Evolutionary conservation across 2,329 filamentous ascomycete genomes (phyloP), one percentile per base, ranked within the genome.

Genomic region (Penicillium sp.): DNA sequence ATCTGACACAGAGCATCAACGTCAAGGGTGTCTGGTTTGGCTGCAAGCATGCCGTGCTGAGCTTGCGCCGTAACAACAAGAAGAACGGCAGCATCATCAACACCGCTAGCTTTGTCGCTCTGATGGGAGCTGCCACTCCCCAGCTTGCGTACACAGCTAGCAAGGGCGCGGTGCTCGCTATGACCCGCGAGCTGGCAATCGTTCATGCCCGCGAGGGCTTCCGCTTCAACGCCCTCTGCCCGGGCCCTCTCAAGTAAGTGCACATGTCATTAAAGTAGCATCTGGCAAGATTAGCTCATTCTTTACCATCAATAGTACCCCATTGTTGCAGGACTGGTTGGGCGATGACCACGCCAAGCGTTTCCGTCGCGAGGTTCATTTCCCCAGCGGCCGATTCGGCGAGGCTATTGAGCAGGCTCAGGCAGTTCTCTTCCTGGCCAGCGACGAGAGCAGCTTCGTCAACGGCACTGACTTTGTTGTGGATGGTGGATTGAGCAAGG

Each of bases 1-100:
- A 96, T 63, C 74, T 95, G 57, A 96, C 90, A 4, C 89, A 95
- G 52, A 84, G 82, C 67, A 94, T 95, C 76, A 96, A 96, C 70
- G 90, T 95, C 69, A 96, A 96, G 80, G 90, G 90, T 35, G 90
- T 96, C n/a, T 95, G 90, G 90, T 96, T 82, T 68, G 90, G 90
- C 50, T 85, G 83, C 79, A 96, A 95, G 78, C 88, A 95, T 69
- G 89, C 90, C 6, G 84, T 96, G 23, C 76, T 91, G 41, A 81
- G 87, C 36, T 77, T 96, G 60, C 85, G 89, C 55, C 83, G 82
- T 60, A 77, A 94, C 76, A 79, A 80, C 45, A 96, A 96, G 81
- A 80, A 75, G 36, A 81, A 78, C 59, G 87, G 81, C 42, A 89
- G 84, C 69, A 82, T 96, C 70, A 90, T 95, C 78, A 95, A 95